Percentiles rank a stretch among this genome's conserved stretches.
These are phyloP conservation scores for Mollisia scopiformis DNA, from an alignment of 2,329 filamentous ascomycete species.

Conservation along the genomic window DNA sequence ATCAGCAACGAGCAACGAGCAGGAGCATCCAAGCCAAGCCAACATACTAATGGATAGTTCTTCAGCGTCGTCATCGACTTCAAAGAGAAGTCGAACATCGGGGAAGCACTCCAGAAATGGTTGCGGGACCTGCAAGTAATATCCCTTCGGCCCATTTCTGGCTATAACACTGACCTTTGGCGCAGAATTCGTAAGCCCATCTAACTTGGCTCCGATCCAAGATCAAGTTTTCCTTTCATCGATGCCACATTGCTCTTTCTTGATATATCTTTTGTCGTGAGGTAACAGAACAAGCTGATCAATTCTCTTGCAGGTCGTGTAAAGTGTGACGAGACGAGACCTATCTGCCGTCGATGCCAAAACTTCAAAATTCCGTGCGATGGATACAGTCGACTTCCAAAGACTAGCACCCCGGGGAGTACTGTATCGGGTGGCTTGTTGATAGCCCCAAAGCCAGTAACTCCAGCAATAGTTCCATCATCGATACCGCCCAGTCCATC, in stretches of 20 bases:
- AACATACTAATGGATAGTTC: background rate
- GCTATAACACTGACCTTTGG: background rate
- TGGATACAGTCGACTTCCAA: constrained; percentile 9
- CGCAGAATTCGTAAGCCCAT: constrained; percentile 11
- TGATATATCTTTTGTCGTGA: too few species aligned
- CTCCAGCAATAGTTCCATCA: background rate
- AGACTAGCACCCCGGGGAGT: background rate
- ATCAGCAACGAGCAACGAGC: background rate
- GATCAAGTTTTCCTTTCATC: too few species aligned
- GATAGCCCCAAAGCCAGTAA: background rate
- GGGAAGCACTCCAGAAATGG: constrained; percentile 12
- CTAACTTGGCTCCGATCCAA: background rate
- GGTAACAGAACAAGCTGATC: background rate
- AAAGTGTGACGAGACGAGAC: constrained; percentile 21
- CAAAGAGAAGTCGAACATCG: constrained; percentile 5
- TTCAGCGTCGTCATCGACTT: background rate
- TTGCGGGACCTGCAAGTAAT: constrained; percentile 18
- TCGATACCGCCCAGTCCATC: background rate
- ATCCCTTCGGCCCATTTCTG: background rate
- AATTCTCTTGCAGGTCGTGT: constrained; percentile 10
- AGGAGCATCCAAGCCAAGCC: background rate
- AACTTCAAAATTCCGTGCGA: constrained; percentile 16
- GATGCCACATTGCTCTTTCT: too few species aligned
- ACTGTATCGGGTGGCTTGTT: background rate
- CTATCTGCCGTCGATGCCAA: constrained; percentile 15